phyloP scores from a whole-genome alignment of 2,329 filamentous ascomycete species.

The Ceratocystis ficicola region DNA sequence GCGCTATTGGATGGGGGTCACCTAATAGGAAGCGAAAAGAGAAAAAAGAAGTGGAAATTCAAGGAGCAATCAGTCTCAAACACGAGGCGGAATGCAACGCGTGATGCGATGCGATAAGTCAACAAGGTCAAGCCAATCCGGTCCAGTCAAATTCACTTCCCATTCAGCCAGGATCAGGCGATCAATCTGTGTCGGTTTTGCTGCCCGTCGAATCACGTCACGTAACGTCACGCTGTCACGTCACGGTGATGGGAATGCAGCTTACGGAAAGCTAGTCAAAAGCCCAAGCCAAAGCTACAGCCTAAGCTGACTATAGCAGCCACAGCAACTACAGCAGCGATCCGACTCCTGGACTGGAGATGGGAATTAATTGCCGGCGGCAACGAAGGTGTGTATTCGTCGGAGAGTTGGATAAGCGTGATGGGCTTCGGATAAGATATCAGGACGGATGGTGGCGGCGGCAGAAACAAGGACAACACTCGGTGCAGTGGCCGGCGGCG shows the following conservation, averaged over 20 bases:
- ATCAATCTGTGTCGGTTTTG: background rate
- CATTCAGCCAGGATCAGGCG: background rate
- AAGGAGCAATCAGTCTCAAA: conserved; percentile 5
- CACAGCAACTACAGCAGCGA: no score
- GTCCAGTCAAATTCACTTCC: no score
- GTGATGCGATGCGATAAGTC: background rate
- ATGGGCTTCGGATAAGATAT: no score
- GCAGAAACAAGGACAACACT: no score
- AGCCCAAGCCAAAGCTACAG: no score
- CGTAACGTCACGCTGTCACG: background rate
- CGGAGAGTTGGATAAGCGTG: no score
- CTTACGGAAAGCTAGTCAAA: background rate
- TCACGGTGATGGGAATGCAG: background rate
- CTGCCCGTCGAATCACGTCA: background rate
- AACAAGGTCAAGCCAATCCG: background rate
- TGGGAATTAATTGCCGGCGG: no score
- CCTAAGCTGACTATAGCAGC: no score
- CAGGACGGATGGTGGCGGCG: no score
- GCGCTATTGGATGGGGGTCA: background rate
- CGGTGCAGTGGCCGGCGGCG: no score
- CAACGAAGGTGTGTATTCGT: no score
- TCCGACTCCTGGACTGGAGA: no score
- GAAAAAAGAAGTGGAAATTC: conserved; percentile 5
- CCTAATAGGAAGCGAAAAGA: conserved; percentile 26
- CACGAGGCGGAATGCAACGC: background rate